phyloP scores from a whole-genome alignment of 768 basidiomycete species.

The Mycena galopus region DNA sequence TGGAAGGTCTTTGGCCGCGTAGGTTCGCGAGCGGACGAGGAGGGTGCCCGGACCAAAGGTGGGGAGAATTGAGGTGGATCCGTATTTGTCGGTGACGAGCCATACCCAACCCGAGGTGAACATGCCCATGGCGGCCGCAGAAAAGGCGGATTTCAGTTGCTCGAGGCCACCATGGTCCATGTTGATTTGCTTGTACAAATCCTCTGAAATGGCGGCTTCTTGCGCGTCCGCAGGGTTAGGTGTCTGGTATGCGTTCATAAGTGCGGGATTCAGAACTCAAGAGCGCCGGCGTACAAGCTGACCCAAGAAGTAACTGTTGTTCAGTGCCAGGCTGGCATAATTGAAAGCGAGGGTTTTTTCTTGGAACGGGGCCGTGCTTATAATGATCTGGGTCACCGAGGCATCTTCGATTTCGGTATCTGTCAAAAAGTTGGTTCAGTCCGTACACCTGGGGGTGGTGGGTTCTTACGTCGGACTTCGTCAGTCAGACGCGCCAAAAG shows the following conservation, averaged over 20 bases:
- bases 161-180: slow-evolving; percentile 72
- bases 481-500: slow-evolving; percentile 83
- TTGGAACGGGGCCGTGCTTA: slow-evolving; percentile 71
- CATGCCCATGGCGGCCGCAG: slow-evolving; percentile 83
- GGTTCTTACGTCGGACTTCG: slow-evolving; percentile 70
- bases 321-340: slow-evolving; percentile 92
- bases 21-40: slow-evolving; percentile 73
- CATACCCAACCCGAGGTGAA: slow-evolving; percentile 87
- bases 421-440: slow-evolving; percentile 46
- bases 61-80: slow-evolving; percentile 78
- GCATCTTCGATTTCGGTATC: slow-evolving; percentile 68
- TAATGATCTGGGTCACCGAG: slow-evolving; percentile 79
- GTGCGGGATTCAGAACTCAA: neutral
- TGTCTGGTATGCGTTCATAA: slow-evolving; percentile 45
- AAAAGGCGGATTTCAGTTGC: slow-evolving; percentile 80
- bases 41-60: slow-evolving; percentile 93
- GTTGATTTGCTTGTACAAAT: slow-evolving; percentile 53
- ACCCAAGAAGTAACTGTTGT: slow-evolving; percentile 95
- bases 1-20: slow-evolving; percentile 43
- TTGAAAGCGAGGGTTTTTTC: slow-evolving; percentile 82
- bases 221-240: slow-evolving; percentile 48
- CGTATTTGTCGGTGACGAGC: slow-evolving; percentile 81
- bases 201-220: slow-evolving; percentile 52
- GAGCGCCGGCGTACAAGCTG: slow-evolving; percentile 66
- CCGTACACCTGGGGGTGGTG: neutral